Base-by-base conservation (phyloP, 495 filamentous ascomycete genomes). In the Polyplosphaeria fusca region DNA sequence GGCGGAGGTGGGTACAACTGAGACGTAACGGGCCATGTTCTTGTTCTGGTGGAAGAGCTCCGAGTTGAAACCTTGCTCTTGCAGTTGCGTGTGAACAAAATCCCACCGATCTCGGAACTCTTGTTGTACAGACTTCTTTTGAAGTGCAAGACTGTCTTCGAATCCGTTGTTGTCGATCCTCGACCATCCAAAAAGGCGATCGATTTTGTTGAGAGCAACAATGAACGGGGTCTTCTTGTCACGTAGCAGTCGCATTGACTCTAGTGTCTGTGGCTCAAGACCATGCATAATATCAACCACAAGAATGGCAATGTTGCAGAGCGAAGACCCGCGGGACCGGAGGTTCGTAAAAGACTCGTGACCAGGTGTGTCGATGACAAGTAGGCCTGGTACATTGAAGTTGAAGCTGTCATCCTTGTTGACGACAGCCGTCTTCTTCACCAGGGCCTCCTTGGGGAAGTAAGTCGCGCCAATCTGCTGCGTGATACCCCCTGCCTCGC, bases 241-340 rank as follows among this genome's bases (percentile, higher is more conserved):
- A 66, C 93, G 82, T 30, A 99, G 83, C 49, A 99, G 73, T 56
- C 83, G 85, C 88, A 99, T 96, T 5, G 94, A 97, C 71, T 99
- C 94, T 5, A 97, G 80, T 22, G 94, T 99, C 71, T 99, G 94
- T 14, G 90, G 94, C 71, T 99, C 94, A 43, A 99, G 82, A 67
- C 94, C 94, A 79, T 99, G 94, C 94, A 99, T 99, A 68, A 99
- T 99, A 79, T 99, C 94, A 61, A 99, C 91, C 20, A 99, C 94
- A 55, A 99, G 77, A 69, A 99, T 99, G 67, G 94, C 94, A 74
- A 99, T 97, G 76, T 99, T 99, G 72, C 94, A 99, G 46, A 99
- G 85, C 42, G 91, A 96, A 35, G 91, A 96, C 71, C 94, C 94
- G 74, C 94, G 81, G 52, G 91, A 96, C 53, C 94, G 87, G 55